Base-by-base conservation (phyloP, 192 early-diverging fungal genomes). In the Umbelopsis sp. region DNA sequence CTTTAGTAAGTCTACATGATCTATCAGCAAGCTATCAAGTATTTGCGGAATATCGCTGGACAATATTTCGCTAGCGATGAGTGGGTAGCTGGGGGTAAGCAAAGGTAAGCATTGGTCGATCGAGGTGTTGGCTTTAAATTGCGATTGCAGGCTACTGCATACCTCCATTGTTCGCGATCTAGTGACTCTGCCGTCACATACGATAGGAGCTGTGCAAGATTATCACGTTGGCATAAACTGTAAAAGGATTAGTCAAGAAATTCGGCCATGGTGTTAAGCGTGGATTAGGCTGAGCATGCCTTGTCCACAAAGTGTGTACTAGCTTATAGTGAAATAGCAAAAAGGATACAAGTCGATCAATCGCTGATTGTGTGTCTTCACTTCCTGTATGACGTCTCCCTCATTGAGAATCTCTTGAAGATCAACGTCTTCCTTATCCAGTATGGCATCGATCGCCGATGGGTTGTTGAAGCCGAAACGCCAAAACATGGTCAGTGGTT, bases 331-430 rank as follows among this genome's bases (percentile, higher is more conserved):
- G 23, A 0, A 8, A 12, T 2, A 53, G 33, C 16, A 27, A 64
- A 49, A 67, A 51, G 49, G 46, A 47, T 86, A 91, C 85, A 84
- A 95, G 76, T 95, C 89, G 58, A 99, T 82, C 21, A 99, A 87
- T 81, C 92, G 95, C 37, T 91, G 84, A 81, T 95, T 97, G 53
- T 96, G 92, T 46, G 89, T 87, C 79, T 97, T 96, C 76, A 93
- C 90, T 88, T 99, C 95, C 81, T 98, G 95, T 64, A 97, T 80
- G 52, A 99, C 82, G 80, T 95, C 95, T 69, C 93, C 90, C 70
- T 98, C 95, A 73, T 95, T 91, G 46, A 99, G 84, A 22, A 98
- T 77, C 69, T 98, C 96, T 64, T 96, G 93, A 25, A 98, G 84
- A 18, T 92, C 92, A 64, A 95, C 76, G 74, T 93, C 93, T 64